These are phyloP conservation scores for Lasiodiplodia citricola DNA, from an alignment of 2,329 filamentous ascomycete species.

Conservation along the genomic window DNA sequence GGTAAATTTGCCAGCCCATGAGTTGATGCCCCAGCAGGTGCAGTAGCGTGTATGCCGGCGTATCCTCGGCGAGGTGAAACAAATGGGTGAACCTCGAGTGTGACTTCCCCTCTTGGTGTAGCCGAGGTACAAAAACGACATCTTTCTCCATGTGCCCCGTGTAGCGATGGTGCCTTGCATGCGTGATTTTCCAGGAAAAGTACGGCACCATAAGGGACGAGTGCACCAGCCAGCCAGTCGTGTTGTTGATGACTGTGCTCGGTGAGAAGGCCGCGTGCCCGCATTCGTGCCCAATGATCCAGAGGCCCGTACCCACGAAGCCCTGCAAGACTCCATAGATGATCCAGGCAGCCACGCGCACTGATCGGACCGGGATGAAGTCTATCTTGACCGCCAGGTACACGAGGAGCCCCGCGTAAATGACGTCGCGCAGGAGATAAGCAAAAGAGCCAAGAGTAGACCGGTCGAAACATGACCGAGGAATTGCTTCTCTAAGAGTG, in stretches of 20 bases:
- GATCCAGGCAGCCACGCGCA: constrained; percentile 53
- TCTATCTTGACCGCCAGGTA: too few species aligned
- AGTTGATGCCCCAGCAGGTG: constrained; percentile 67
- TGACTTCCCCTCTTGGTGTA: constrained; percentile 12
- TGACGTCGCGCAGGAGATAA: too few species aligned
- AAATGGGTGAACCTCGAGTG: constrained; percentile 38
- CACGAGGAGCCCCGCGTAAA: too few species aligned
- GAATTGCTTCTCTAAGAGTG: too few species aligned
- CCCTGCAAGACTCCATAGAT: constrained; percentile 69
- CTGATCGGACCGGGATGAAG: too few species aligned
- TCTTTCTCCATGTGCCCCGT: constrained; percentile 72
- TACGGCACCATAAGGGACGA: constrained; percentile 71
- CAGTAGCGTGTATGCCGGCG: constrained; percentile 62
- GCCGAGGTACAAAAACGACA: constrained; percentile 44
- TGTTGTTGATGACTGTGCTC: constrained; percentile 62
- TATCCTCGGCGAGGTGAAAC: constrained; percentile 58
- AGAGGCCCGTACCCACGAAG: constrained; percentile 69
- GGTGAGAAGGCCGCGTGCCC: constrained; percentile 71
- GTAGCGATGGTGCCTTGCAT: constrained; percentile 72
- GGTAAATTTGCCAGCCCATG: constrained; percentile 68
- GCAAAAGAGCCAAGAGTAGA: too few species aligned
- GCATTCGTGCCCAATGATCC: constrained; percentile 74
- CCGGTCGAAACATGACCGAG: too few species aligned
- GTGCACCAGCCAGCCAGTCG: constrained; percentile 68
- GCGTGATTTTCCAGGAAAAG: constrained; percentile 75